These are phyloP conservation scores for Pseudogymnoascus sp. DNA, from an alignment of 2,329 filamentous ascomycete genomes.

Conservation along the genomic window DNA sequence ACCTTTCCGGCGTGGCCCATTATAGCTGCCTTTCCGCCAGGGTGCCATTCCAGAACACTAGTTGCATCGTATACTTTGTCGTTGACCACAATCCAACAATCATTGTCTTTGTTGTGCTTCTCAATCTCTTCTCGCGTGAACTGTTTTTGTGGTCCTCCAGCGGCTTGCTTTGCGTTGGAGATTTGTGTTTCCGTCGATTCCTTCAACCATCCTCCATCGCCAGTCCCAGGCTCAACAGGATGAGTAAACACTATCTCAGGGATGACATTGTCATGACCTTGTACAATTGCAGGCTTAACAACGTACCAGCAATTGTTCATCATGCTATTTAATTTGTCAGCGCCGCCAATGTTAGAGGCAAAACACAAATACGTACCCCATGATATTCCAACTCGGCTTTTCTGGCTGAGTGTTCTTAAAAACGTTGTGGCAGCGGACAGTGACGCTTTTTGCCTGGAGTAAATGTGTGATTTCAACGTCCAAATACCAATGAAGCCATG, in stretches of 20 bases:
- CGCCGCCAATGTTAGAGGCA: not conserved
- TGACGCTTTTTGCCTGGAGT: slow-evolving; percentile 35
- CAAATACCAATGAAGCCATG: slow-evolving; percentile 45
- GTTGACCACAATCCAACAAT: slow-evolving; percentile 48
- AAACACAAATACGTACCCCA: slow-evolving; percentile 25
- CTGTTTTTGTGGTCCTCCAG: slow-evolving; percentile 39
- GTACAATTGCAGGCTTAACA: slow-evolving; percentile 33
- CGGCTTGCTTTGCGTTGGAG: slow-evolving; percentile 36
- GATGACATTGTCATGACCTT: slow-evolving; percentile 9
- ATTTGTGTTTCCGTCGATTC: slow-evolving; percentile 38
- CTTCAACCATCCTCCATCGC: slow-evolving; percentile 44
- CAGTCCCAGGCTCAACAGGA: slow-evolving; percentile 37
- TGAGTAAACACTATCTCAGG: slow-evolving; percentile 37
- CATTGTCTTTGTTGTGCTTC: slow-evolving; percentile 39
- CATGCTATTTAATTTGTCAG: slow-evolving; percentile 30
- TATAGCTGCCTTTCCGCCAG: slow-evolving; percentile 41
- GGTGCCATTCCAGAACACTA: slow-evolving; percentile 41
- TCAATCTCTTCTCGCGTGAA: slow-evolving; percentile 47
- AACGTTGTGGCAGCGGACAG: slow-evolving; percentile 41
- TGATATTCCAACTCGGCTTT: slow-evolving; percentile 39
- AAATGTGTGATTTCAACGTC: slow-evolving; percentile 40
- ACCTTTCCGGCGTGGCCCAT: slow-evolving; percentile 43
- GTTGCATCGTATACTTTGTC: slow-evolving; percentile 45
- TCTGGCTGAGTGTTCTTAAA: slow-evolving; percentile 44
- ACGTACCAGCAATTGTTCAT: slow-evolving; percentile 48